These are phyloP conservation scores for Dactylonectria estremocensis DNA, from an alignment of 2,329 filamentous ascomycete species.

Conservation along the genomic window DNA sequence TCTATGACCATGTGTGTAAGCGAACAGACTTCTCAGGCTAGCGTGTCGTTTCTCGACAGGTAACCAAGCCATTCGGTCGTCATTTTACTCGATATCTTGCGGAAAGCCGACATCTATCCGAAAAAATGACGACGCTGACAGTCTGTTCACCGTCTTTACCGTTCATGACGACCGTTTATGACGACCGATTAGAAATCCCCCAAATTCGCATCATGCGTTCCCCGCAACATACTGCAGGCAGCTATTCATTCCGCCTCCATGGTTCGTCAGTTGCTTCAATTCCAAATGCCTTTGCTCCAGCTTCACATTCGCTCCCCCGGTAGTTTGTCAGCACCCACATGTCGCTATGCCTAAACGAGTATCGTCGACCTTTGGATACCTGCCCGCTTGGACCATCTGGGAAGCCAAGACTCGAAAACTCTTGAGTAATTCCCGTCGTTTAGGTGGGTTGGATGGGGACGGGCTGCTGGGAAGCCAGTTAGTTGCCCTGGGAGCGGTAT, in stretches of 20 bases:
- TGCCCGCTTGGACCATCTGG: constrained; percentile 14
- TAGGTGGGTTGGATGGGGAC: not conserved
- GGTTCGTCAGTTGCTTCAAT: not conserved
- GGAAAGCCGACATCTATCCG: not conserved
- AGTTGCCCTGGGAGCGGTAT: no score
- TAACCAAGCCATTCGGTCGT: constrained; percentile 12
- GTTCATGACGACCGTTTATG: constrained; percentile 21
- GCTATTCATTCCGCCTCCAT: not conserved
- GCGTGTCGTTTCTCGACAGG: not conserved
- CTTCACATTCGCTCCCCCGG: not conserved
- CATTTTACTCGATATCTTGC: not conserved
- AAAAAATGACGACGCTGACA: constrained; percentile 31
- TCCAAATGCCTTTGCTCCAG: not conserved
- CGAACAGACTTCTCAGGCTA: not conserved
- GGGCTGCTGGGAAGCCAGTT: not conserved
- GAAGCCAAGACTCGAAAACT: constrained; percentile 26
- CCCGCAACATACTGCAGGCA: not conserved
- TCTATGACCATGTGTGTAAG: no score
- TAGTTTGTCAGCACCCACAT: not conserved
- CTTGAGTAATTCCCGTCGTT: constrained; percentile 9
- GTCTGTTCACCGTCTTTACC: not conserved
- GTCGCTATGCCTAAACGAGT: constrained; percentile 26
- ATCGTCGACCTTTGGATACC: constrained; percentile 3
- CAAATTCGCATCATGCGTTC: not conserved
- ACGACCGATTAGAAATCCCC: constrained; percentile 27